These are phyloP conservation scores for Daldinia caldariorum DNA, from an alignment of 495 filamentous ascomycete genomes.

Conservation along the genomic window DNA sequence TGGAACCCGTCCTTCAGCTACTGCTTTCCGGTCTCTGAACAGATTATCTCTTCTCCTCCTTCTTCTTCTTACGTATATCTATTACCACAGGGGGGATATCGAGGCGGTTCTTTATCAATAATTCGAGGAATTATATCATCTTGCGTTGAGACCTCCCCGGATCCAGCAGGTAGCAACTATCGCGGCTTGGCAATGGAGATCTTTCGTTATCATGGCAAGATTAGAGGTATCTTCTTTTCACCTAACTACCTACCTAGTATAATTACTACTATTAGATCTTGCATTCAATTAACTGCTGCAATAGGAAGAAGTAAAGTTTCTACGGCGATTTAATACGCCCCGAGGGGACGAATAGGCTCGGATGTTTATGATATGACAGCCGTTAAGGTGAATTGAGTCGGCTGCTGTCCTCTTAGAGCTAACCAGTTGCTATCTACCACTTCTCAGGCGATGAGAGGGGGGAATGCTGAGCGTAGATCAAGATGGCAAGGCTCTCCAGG, in stretches of 20 bases:
- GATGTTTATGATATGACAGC: slow-evolving; percentile 11
- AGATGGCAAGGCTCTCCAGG: slow-evolving; percentile 13
- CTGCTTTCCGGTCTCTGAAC: background rate
- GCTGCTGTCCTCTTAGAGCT: background rate
- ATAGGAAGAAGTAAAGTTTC: slow-evolving; percentile 24
- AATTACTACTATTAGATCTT: background rate
- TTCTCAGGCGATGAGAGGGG: background rate
- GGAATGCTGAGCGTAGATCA: slow-evolving; percentile 30
- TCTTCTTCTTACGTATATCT: background rate
- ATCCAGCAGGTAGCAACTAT: slow-evolving; percentile 28
- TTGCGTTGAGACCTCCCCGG: background rate
- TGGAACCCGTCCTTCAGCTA: background rate
- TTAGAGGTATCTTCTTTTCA: background rate
- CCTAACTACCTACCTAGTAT: too few relatives aligned
- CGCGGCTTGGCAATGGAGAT: background rate
- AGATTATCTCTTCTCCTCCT: background rate
- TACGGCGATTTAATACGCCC: slow-evolving; percentile 4
- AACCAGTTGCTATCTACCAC: background rate
- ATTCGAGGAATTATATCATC: background rate
- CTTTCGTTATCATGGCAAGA: background rate
- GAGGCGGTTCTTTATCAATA: background rate
- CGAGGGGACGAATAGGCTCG: background rate
- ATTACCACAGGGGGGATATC: background rate
- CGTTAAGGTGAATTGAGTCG: slow-evolving; percentile 13
- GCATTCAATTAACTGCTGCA: slow-evolving; percentile 6